Conservation (phyloP, 306 rosid genomes). For the Cucurbita pepo region DNA sequence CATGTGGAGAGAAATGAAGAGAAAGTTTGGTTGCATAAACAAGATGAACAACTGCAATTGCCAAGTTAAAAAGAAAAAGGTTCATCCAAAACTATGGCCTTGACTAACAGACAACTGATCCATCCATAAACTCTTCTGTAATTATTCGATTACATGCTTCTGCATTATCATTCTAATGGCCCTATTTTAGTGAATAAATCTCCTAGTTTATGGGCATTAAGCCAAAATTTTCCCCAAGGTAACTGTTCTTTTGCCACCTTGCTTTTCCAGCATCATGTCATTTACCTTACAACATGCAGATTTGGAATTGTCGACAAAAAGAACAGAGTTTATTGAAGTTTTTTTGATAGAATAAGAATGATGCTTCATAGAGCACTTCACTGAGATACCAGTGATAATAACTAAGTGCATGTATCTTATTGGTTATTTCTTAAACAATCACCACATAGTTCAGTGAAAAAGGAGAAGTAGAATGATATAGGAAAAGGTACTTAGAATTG, state of each 20-base stretch:
- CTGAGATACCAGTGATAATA: neutral
- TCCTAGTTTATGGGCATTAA: neutral
- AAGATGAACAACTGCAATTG: slow-evolving; percentile 10
- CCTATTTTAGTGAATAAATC: neutral
- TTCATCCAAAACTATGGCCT: slow-evolving; percentile 17
- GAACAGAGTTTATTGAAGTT: neutral
- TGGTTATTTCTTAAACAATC: neutral
- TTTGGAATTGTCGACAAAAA: neutral
- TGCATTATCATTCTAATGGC: neutral
- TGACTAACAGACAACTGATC: neutral
- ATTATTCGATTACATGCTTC: neutral
- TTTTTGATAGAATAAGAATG: neutral
- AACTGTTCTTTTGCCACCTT: neutral
- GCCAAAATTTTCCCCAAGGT: neutral
- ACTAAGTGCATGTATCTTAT: neutral
- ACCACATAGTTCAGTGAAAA: neutral
- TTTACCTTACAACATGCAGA: neutral
- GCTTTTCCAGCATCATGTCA: neutral
- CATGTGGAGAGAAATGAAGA: slow-evolving; percentile 45
- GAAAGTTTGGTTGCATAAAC: slow-evolving; percentile 40
- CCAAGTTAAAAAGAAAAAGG: slow-evolving; percentile 26
- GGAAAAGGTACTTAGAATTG: neutral
- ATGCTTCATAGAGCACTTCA: neutral
- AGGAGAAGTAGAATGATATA: neutral
- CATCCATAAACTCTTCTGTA: neutral